Evolutionary conservation across 768 basidiomycete genomes (phyloP).

Genomic region (Gyrodon lividus): DNA sequence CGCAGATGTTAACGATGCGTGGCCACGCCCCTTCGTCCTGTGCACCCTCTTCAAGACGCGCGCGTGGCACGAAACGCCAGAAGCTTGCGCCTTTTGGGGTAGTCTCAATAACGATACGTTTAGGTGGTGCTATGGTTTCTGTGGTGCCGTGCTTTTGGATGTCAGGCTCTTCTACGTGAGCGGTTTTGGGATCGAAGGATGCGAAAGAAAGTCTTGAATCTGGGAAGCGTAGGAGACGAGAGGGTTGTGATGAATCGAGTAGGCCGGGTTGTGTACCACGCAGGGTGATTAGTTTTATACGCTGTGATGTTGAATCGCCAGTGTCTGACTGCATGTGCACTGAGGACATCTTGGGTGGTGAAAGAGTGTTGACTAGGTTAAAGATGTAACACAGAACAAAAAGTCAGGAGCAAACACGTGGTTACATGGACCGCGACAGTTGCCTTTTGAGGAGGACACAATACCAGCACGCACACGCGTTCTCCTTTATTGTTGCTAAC

Average conservation of each 20-base stretch:
- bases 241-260: constrained; percentile 60
- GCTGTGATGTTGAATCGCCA: constrained; percentile 8
- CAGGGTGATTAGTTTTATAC: constrained; percentile 13
- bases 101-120: constrained; percentile 74
- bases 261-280: constrained; percentile 58
- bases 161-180: constrained; percentile 42
- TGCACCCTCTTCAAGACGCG: constrained; percentile 54
- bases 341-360: constrained; percentile 11
- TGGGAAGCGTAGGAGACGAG: constrained; percentile 58
- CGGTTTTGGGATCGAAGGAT: constrained; percentile 68
- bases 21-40: constrained; percentile 73
- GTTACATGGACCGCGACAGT: background rate
- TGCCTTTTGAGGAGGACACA: background rate
- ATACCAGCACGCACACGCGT: too few species aligned
- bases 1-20: constrained; percentile 61
- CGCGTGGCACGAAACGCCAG: constrained; percentile 80
- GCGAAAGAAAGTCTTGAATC: constrained; percentile 69
- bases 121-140: constrained; percentile 53
- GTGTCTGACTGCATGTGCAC: constrained; percentile 1
- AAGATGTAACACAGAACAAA: background rate
- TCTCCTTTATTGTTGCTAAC: too few species aligned
- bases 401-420: background rate
- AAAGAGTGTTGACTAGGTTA: background rate
- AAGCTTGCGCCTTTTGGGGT: constrained; percentile 50
- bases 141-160: constrained; percentile 42